A percentile compares a stretch with the other conserved stretches of the same genome.
Conservation (phyloP, 108 stramenopile genomes). For the Skeletonema grethae region DNA sequence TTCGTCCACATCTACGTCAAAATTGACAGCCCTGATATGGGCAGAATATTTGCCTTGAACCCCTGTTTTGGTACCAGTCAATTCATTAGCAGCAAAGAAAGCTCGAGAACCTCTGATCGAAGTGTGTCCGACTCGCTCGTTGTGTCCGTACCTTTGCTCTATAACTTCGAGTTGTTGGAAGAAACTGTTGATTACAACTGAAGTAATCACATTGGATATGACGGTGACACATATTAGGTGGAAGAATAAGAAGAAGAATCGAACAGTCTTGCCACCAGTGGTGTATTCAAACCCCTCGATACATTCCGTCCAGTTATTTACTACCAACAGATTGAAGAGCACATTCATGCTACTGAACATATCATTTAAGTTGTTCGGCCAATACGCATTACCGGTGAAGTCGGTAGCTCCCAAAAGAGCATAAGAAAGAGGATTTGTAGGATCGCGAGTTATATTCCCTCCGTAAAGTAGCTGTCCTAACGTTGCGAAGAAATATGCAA, state of each 20-base stretch:
- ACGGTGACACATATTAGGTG: constrained; percentile 74
- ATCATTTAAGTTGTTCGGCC: constrained; percentile 90
- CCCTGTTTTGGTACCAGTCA: constrained; percentile 73
- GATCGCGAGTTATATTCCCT: constrained; percentile 73
- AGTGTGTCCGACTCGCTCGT: constrained; percentile 51
- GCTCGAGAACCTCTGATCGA: constrained; percentile 51
- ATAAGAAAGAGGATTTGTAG: constrained; percentile 48
- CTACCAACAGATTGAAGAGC: constrained; percentile 77
- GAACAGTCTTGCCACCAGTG: constrained; percentile 44
- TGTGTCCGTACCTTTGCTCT: constrained; percentile 30
- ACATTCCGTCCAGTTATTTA: constrained; percentile 80
- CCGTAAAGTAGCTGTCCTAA: constrained; percentile 72
- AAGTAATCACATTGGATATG: constrained; percentile 77
- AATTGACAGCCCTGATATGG: constrained; percentile 15
- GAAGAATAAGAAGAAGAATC: constrained; percentile 73
- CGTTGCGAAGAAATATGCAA: constrained; percentile 67
- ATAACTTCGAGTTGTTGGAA: constrained; percentile 58
- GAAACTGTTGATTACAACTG: constrained; percentile 78
- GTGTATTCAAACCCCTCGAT: constrained; percentile 46
- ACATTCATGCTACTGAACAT: constrained; percentile 76
- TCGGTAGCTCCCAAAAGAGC: constrained; percentile 58
- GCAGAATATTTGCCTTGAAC: constrained; percentile 17
- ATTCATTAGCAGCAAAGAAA: constrained; percentile 47
- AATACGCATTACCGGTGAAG: constrained; percentile 68
- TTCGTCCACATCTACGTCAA: constrained; percentile 31